Base-by-base conservation (phyloP, 345 rosid species). In the Syzygium aromaticum region DNA sequence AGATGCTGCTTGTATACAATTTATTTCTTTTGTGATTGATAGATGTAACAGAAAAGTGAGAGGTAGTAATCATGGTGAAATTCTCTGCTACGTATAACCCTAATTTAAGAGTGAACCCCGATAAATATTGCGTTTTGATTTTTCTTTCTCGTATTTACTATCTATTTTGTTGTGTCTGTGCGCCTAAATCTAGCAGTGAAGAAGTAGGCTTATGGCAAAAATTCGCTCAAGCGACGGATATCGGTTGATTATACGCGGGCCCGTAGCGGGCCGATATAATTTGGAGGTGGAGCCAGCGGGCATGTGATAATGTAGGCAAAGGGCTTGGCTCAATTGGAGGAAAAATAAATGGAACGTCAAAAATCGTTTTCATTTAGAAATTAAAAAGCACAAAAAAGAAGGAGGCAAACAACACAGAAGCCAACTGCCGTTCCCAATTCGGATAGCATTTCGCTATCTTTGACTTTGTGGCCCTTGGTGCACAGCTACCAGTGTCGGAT, bases 391-490 rank as follows among this genome's bases (percentile, higher is more conserved):
- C 43, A 8, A 13, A 22, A 30, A 43, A 8, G 13, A 1, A 6
- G 28, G 0, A 51, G 27, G 51, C 21, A 5, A 52, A 57, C 23
- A 67, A 10, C 25, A n/a, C 46, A 61, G 40, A 64, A 51, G 73
- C 64, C 64, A 84, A 73, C 89, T 83, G 89, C 89, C 82, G 49
- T 85, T 89, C 85, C 90, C 84, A 61, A 27, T 46, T 89, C 89
- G 89, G 92, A 89, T 92, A 63, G 89, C 91, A 90, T 89, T 85
- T 92, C 95, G 17, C 84, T 90, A 57, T 90, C 93, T 91, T 90
- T 90, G 88, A 93, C 93, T 91, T 90, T 89, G 88, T 87, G 87
- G 88, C 90, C 88, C 84, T 86, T 57, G 86, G 73, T 84, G 87
- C 13, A 23, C 78, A 78, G 23, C 85, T 57, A 73, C 83, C 86